Base-by-base conservation (phyloP, 1,139 yeast species). In the Scheffersomyces segobiensis region DNA sequence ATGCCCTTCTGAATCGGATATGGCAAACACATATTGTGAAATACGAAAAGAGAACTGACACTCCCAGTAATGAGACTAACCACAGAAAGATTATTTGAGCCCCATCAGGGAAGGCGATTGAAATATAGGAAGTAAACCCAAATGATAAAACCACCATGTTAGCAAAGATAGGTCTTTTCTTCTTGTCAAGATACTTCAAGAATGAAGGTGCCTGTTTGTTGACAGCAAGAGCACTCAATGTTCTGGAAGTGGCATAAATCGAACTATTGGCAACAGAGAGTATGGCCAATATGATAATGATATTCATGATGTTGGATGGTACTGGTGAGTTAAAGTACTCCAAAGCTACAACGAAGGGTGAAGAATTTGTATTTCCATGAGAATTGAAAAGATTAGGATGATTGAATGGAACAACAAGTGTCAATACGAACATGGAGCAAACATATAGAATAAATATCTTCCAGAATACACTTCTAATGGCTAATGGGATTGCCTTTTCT, bases 321-420 rank as follows among this genome's bases (percentile, higher is more conserved):
- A 62, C 68, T n/a, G 52, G 53, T 46, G 62, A 60, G 6, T 65
- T 65, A 1, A 63, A 66, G 17, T 57, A 52, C 48, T 62, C 59
- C 55, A 65, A 59, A 26, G 68, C 67, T 24, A 65, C 59, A 20
- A 65, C 68, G 49, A 65, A 65, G 0, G 68, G 68, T 2, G 67
- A 64, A 7, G 66, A 66, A 7, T 63, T 60, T 22, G 61, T 64
- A 51, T 60, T 64, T 5, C 26, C 21, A 10, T 12, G 17, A 8
- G 50, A 20, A 14, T 21, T 24, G 21, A 24, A 19, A 17, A 53
- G 42, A 19, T n/a, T 24, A 18, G 55, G 57, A 19, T 55, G 48
- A 26, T 52, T 50, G 19, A 47, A 53, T 1, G 57, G 57, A 1
- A 55, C 55, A 20, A 39, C 50, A n/a, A 55, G 46, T 10, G 52